Conservation (phyloP, 805 yeast genomes). For the Monosporozyma servazzii region DNA sequence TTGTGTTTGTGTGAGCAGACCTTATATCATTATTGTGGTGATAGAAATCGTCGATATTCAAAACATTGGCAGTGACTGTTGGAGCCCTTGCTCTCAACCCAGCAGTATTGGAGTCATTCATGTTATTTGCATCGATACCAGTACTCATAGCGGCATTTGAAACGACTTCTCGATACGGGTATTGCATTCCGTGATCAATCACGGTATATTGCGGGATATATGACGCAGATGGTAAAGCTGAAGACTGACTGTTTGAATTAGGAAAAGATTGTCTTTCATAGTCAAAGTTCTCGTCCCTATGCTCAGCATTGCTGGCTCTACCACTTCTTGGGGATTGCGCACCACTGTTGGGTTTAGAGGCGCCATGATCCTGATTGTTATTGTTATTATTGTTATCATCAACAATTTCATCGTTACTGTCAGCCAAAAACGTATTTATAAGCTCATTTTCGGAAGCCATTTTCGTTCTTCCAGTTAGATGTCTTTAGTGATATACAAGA, state of each 20-base stretch:
- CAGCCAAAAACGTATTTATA: neutral
- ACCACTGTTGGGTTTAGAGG: neutral
- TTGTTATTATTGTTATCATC: neutral
- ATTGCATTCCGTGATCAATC: constrained; percentile 9
- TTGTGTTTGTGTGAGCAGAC: neutral
- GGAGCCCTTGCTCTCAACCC: constrained; percentile 14
- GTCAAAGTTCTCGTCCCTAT: constrained; percentile 11
- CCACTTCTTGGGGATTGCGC: neutral
- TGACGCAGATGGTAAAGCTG: constrained; percentile 10
- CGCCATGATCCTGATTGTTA: neutral
- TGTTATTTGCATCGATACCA: constrained; percentile 7
- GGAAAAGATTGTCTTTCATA: constrained; percentile 16
- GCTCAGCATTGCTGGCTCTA: neutral
- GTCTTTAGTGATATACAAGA: neutral
- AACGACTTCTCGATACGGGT: constrained; percentile 26
- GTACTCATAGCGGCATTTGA: constrained; percentile 23
- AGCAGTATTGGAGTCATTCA: neutral
- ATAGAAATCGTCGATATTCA: constrained; percentile 13
- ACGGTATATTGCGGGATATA: constrained; percentile 24
- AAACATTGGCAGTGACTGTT: constrained; percentile 18
- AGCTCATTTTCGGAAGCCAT: neutral
- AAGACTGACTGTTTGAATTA: neutral
- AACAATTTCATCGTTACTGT: neutral
- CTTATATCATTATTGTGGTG: constrained; percentile 3
- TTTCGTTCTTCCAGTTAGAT: neutral